phyloP scores from a whole-genome alignment of 805 yeast genomes.

The Kazachstania taianensis region DNA sequence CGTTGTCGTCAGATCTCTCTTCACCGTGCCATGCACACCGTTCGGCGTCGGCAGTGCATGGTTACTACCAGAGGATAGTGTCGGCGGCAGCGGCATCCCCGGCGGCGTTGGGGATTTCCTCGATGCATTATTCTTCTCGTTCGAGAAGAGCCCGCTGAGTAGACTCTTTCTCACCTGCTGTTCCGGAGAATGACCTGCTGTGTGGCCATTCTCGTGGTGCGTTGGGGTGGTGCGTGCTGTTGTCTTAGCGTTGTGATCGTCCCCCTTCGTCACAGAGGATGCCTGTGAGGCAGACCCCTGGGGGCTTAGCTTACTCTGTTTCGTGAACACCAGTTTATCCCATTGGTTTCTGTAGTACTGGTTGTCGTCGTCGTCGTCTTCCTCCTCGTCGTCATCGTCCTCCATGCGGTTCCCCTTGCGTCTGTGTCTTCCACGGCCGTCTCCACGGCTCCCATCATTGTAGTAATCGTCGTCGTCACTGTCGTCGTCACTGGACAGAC shows the following conservation, averaged over 20 bases:
- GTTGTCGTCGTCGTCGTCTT: slow-evolving; percentile 26
- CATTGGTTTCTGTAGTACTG: slow-evolving; percentile 25
- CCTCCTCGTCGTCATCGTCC: slow-evolving; percentile 14
- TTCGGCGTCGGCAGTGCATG: slow-evolving; percentile 1
- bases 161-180: slow-evolving; percentile 18
- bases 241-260: not conserved
- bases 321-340: slow-evolving; percentile 24
- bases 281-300: not conserved
- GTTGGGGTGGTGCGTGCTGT: not conserved
- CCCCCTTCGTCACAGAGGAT: not conserved
- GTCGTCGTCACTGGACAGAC: slow-evolving; percentile 21
- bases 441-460: slow-evolving; percentile 14
- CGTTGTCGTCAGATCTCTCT: slow-evolving; percentile 1
- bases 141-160: slow-evolving; percentile 24
- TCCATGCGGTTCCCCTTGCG: slow-evolving; percentile 6
- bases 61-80: not conserved
- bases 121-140: slow-evolving; percentile 6
- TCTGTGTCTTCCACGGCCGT: not conserved
- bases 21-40: too few relatives aligned
- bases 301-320: slow-evolving; percentile 6
- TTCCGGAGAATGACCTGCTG: too few relatives aligned
- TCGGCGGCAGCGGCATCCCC: too few relatives aligned
- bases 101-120: not conserved
- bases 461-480: slow-evolving; percentile 13
- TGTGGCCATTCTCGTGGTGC: not conserved